These are phyloP conservation scores for Scheffersomyces ergatensis DNA, from an alignment of 805 yeast genomes.

Conservation along the genomic window DNA sequence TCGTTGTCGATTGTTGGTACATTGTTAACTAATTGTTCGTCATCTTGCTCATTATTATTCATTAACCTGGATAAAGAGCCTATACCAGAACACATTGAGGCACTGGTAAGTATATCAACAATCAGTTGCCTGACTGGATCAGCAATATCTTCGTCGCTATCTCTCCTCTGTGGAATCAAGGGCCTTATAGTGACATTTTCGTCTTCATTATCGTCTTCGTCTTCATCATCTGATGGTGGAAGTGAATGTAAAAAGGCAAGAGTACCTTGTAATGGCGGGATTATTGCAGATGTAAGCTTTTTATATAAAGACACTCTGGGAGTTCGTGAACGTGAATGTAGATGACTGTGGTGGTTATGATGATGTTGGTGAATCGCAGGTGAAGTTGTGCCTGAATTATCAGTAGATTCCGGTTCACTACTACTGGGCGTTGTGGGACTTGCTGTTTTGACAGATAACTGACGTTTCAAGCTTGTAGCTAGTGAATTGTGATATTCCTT, in stretches of 20 bases:
- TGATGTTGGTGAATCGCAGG: no score
- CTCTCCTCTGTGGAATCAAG: not conserved
- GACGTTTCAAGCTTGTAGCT: not conserved
- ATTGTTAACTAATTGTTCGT: not conserved
- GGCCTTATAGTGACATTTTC: not conserved
- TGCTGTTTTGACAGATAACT: not conserved
- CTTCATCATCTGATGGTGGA: not conserved
- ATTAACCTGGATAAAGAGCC: conserved; percentile 9
- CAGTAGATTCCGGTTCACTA: no score
- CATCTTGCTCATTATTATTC: not conserved
- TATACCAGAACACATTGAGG: conserved; percentile 27
- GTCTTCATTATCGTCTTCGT: not conserved
- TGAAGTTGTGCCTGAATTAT: no score
- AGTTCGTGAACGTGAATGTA: not conserved
- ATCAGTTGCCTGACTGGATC: conserved; percentile 17
- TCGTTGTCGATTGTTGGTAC: not conserved
- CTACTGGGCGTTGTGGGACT: no score
- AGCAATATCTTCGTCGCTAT: conserved; percentile 29
- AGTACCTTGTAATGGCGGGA: conserved; percentile 8
- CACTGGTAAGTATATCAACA: conserved; percentile 26
- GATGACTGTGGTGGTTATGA: not conserved
- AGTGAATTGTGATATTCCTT: not conserved
- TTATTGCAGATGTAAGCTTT: conserved; percentile 6
- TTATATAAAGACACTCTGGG: conserved; percentile 1
- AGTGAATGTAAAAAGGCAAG: conserved; percentile 2